Conservation (phyloP, 768 basidiomycete species). For the Suillus lakei region DNA sequence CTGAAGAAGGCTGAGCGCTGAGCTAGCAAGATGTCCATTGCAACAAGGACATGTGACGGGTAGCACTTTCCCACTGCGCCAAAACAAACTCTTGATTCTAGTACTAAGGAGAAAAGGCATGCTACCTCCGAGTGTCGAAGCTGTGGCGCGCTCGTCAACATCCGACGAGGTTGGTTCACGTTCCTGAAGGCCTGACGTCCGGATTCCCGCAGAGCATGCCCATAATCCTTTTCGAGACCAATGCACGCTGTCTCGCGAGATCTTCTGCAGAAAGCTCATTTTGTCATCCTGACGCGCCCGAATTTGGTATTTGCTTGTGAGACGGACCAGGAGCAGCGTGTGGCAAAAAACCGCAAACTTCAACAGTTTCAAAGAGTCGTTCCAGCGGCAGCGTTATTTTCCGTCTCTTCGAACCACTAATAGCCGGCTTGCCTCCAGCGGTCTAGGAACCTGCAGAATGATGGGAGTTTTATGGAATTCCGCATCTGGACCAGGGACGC, state of each 20-base stretch:
- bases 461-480: not conserved
- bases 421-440: not conserved
- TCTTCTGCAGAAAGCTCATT: not conserved
- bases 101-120: not conserved
- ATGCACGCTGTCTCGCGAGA: not conserved
- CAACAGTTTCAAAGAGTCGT: not conserved
- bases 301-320: not conserved
- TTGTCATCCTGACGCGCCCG: not conserved
- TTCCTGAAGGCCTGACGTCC: no score
- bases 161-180: not conserved
- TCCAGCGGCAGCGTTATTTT: not conserved
- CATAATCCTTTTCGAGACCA: not conserved
- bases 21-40: not conserved
- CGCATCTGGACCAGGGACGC: not conserved
- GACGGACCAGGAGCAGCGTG: not conserved
- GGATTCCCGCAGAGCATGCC: not conserved
- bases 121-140: not conserved
- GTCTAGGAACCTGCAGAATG: not conserved
- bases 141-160: not conserved
- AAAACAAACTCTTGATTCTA: not conserved
- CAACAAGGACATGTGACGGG: not conserved
- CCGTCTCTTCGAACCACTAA: not conserved
- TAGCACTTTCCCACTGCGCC: not conserved
- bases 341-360: not conserved
- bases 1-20: not conserved